phyloP scores from a whole-genome alignment of 805 yeast genomes.

The Wickerhamiella bombiphila region DNA sequence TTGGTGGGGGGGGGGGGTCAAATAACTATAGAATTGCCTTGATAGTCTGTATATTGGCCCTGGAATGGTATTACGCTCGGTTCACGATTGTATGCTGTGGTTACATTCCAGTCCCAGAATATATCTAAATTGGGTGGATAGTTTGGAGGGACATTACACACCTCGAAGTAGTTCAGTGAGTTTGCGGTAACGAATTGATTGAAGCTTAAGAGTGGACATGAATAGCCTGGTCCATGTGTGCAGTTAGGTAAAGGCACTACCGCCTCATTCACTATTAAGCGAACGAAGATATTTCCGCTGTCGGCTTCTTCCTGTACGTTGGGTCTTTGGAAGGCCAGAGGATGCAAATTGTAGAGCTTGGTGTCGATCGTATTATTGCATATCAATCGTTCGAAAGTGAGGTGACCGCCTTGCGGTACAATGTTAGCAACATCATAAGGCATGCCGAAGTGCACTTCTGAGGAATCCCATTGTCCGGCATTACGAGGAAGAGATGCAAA shows the following conservation, averaged over 20 bases:
- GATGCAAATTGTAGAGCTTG: slow-evolving; percentile 9
- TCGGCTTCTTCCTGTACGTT: not conserved
- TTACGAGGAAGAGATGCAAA: slow-evolving; percentile 24
- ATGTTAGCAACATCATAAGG: slow-evolving; percentile 32
- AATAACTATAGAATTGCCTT: slow-evolving; percentile 1
- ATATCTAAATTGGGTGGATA: slow-evolving; percentile 16
- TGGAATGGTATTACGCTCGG: not conserved
- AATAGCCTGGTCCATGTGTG: slow-evolving; percentile 35
- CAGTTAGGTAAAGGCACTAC: slow-evolving; percentile 35
- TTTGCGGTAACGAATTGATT: slow-evolving; percentile 11
- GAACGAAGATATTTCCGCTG: slow-evolving; percentile 25
- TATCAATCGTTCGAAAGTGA: slow-evolving; percentile 20
- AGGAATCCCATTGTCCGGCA: slow-evolving; percentile 24
- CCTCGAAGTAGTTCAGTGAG: slow-evolving; percentile 5
- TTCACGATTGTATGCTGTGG: slow-evolving; percentile 9
- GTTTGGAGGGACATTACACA: slow-evolving; percentile 11
- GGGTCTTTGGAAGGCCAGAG: slow-evolving; percentile 14
- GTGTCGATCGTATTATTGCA: slow-evolving; percentile 23
- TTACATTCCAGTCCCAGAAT: slow-evolving; percentile 20
- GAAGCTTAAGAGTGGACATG: slow-evolving; percentile 25
- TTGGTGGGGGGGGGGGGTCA: no score
- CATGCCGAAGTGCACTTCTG: slow-evolving; percentile 30
- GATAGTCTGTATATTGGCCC: not conserved
- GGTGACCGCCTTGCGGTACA: slow-evolving; percentile 17
- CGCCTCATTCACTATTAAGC: slow-evolving; percentile 37